Base-by-base conservation (phyloP, 768 basidiomycete species). In the Leccinum pellstonianum region DNA sequence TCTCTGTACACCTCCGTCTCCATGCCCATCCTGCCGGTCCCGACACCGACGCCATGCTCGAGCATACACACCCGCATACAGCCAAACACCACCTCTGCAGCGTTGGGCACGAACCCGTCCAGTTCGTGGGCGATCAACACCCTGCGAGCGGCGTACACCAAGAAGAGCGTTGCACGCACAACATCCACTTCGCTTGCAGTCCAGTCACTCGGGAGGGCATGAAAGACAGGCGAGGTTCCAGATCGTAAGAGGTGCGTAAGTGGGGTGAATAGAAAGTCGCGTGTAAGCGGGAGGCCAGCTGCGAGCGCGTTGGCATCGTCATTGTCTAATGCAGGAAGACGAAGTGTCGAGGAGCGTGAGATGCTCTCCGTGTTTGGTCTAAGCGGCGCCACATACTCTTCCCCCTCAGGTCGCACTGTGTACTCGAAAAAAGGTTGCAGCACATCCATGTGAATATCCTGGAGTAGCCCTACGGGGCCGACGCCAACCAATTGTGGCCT, bases 21-120 rank as follows among this genome's bases (percentile, higher is more conserved):
- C 12, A 38, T 9, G 52, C 62, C 37, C 17, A 12, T 25, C 17
- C 9, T 25, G 38, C 59, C 35, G 1, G 41, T 48, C 62, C 70
- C 58, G 65, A 67, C 47, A 63, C 73, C 70, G 5, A 67, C 71
- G 1, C 84, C 92, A 69, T 96, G 91, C 71, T 98, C 95, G 29
- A 98, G 84, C 94, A 97, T 95, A 75, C 93, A 94, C 15, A 97
- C 85, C 64, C 91, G 92, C 92, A 97, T 95, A 63, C 93, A 89
- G 19, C 81, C 83, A 65, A 95, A 88, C 5, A 90, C 77, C 8
- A 86, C 70, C 8, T 77, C 67, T 14, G 66, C 62, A 0, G 68
- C 59, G 21, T 47, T 17, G 5, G 63, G 54, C 27, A 54, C 63
- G 33, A 83, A 81, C 23, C 66, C 60, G 1, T 56, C 62, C 37